A percentile compares a stretch with the other conserved stretches of the same genome.
These are phyloP conservation scores for Salix dunnii DNA, from an alignment of 345 rosid genomes.

Conservation along the genomic window DNA sequence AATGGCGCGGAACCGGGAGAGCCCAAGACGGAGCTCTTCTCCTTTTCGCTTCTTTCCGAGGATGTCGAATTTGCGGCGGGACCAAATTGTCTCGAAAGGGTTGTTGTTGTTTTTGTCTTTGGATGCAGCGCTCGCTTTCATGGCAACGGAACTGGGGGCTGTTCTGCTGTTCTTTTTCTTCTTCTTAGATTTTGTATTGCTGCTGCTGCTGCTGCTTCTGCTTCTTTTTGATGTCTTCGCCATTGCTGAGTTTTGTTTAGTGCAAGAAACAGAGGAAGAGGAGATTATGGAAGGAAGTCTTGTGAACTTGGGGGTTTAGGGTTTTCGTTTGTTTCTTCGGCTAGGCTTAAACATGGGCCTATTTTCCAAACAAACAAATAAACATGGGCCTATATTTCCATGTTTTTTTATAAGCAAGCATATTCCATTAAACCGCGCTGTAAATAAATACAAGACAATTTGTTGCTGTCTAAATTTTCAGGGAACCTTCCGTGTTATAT, in stretches of 20 bases:
- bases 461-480: too few relatives aligned
- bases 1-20: conserved; percentile 59
- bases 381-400: too few relatives aligned
- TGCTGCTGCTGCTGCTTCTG: not conserved
- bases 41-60: conserved; percentile 91
- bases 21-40: conserved; percentile 71
- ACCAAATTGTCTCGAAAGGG: conserved; percentile 82
- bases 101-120: conserved; percentile 28
- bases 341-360: too few relatives aligned
- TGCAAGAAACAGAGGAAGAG: too few relatives aligned
- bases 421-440: too few relatives aligned
- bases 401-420: too few relatives aligned
- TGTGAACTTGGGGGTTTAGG: conserved; percentile 5
- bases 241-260: not conserved
- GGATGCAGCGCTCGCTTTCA: conserved; percentile 44
- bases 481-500: too few relatives aligned
- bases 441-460: too few relatives aligned
- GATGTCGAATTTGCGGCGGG: conserved; percentile 78
- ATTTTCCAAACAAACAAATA: too few relatives aligned
- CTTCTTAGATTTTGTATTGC: conserved; percentile 2
- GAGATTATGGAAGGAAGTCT: not conserved
- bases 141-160: conserved; percentile 57
- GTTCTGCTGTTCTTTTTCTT: conserved; percentile 34
- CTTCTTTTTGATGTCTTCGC: conserved; percentile 8
- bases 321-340: conserved; percentile 4